phyloP scores from a whole-genome alignment of 192 early-diverging fungal genomes.

The Coemansia sp. region DNA sequence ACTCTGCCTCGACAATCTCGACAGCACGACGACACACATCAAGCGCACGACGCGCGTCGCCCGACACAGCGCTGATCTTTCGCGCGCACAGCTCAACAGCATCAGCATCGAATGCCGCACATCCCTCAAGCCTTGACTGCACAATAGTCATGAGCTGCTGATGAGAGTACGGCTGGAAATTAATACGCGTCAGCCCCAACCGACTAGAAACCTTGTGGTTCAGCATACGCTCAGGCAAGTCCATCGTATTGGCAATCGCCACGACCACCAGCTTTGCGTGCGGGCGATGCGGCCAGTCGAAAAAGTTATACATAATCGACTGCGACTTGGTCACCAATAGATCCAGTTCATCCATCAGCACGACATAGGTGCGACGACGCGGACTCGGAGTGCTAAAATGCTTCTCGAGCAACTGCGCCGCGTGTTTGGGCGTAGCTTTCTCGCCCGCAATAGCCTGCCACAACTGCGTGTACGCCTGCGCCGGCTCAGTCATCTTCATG shows the following conservation, averaged over 20 bases:
- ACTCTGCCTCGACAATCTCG: slow-evolving; percentile 64
- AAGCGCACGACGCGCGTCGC: slow-evolving; percentile 91
- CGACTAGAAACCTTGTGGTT: slow-evolving; percentile 88
- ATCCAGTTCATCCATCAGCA: slow-evolving; percentile 97
- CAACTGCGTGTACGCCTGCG: slow-evolving; percentile 79
- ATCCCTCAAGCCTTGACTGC: slow-evolving; percentile 72
- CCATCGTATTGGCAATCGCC: slow-evolving; percentile 98
- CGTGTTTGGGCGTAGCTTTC: slow-evolving; percentile 70
- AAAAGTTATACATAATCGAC: slow-evolving; percentile 96
- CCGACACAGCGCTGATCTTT: slow-evolving; percentile 93
- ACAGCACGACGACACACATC: slow-evolving; percentile 88
- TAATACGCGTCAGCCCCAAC: slow-evolving; percentile 84
- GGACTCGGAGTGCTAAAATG: slow-evolving; percentile 61
- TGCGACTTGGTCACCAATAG: slow-evolving; percentile 89
- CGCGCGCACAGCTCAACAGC: slow-evolving; percentile 93
- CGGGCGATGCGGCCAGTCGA: slow-evolving; percentile 91
- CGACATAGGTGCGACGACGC: slow-evolving; percentile 55
- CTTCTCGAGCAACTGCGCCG: slow-evolving; percentile 72
- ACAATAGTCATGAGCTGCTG: slow-evolving; percentile 86
- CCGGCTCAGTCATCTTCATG: slow-evolving; percentile 93
- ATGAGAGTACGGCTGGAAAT: slow-evolving; percentile 90
- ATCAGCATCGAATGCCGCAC: slow-evolving; percentile 69
- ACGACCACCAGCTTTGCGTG: slow-evolving; percentile 86
- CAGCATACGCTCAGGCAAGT: slow-evolving; percentile 90
- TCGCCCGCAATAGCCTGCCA: slow-evolving; percentile 68